These are phyloP conservation scores for Ophiorrhiza pumila DNA, from an alignment of 257 asterid species.

Conservation along the genomic window DNA sequence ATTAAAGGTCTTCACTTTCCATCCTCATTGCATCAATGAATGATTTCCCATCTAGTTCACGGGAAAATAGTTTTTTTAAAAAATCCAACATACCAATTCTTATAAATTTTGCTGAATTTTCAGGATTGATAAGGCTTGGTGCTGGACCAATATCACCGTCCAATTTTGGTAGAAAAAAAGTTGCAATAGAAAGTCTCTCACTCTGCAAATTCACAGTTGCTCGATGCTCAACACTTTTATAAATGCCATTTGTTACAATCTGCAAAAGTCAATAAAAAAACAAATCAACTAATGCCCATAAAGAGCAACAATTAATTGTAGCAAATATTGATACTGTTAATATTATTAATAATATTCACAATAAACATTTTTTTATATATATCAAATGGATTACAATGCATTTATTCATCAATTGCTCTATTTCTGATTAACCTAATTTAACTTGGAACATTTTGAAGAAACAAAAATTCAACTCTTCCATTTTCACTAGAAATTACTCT, in stretches of 20 bases:
- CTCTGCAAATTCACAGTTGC: slow-evolving; percentile 24
- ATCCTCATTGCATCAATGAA: slow-evolving; percentile 38
- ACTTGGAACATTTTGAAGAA: too few species aligned
- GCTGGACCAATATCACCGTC: slow-evolving; percentile 31
- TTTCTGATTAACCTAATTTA: too few species aligned
- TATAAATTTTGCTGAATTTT: slow-evolving; percentile 44
- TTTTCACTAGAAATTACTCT: too few species aligned
- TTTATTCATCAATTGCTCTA: too few species aligned
- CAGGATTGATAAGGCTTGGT: slow-evolving; percentile 31
- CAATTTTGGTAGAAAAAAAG: slow-evolving; percentile 26
- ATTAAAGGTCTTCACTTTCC: neutral
- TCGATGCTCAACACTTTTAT: slow-evolving; percentile 33
- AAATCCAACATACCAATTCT: slow-evolving; percentile 30
- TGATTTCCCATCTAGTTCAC: slow-evolving; percentile 48
- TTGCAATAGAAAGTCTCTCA: slow-evolving; percentile 29
- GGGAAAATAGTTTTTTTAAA: slow-evolving; percentile 24
- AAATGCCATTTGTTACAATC: slow-evolving; percentile 34
- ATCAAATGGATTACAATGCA: too few species aligned
- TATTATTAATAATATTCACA: too few species aligned
- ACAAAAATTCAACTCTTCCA: too few species aligned
- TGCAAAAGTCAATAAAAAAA: neutral
- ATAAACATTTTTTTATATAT: too few species aligned
- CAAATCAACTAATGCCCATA: neutral
- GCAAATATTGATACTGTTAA: too few species aligned
- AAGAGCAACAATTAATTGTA: neutral